A percentile compares a stretch with the other conserved stretches of the same genome.
Evolutionary conservation across 805 yeast genomes (phyloP).

Genomic region (Nakazawaea wickerhamii): DNA sequence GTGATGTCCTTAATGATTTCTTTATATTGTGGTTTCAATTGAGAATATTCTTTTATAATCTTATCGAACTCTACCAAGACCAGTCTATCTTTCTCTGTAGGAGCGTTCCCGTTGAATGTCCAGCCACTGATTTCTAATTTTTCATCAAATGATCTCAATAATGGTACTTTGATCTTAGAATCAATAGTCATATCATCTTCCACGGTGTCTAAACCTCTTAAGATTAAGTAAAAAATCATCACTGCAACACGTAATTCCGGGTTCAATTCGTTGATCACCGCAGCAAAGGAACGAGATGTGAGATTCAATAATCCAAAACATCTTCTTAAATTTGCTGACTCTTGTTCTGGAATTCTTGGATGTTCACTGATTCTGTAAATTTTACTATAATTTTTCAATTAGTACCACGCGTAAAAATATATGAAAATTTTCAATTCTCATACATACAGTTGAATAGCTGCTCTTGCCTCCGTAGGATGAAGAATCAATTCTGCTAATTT

Average conservation of each 20-base stretch:
- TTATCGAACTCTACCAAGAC: slow-evolving; percentile 77
- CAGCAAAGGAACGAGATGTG: slow-evolving; percentile 91
- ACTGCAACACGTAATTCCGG: slow-evolving; percentile 82
- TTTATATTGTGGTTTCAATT: slow-evolving; percentile 69
- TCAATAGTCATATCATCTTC: slow-evolving; percentile 94
- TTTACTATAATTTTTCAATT: slow-evolving; percentile 23
- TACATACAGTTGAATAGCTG: slow-evolving; percentile 57
- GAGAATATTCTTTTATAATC: slow-evolving; percentile 66
- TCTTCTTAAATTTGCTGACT: slow-evolving; percentile 38
- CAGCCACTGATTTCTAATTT: slow-evolving; percentile 64
- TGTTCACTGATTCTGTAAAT: slow-evolving; percentile 48
- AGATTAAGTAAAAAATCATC: slow-evolving; percentile 76
- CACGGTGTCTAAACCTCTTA: slow-evolving; percentile 90
- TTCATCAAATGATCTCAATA: slow-evolving; percentile 62
- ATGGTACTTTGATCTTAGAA: slow-evolving; percentile 64
- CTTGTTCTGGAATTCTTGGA: slow-evolving; percentile 38
- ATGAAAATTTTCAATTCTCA: background rate
- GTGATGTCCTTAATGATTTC: slow-evolving; percentile 75
- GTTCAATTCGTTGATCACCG: slow-evolving; percentile 85
- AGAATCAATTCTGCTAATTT: slow-evolving; percentile 50
- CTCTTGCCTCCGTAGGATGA: slow-evolving; percentile 70
- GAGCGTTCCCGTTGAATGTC: slow-evolving; percentile 73
- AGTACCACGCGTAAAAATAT: background rate
- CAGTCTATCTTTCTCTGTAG: slow-evolving; percentile 72
- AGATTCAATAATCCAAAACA: slow-evolving; percentile 62